Percentiles rank a stretch among this genome's conserved stretches.
Conservation (phyloP, 208 protist genomes). For the Crithidia sp. region DNA sequence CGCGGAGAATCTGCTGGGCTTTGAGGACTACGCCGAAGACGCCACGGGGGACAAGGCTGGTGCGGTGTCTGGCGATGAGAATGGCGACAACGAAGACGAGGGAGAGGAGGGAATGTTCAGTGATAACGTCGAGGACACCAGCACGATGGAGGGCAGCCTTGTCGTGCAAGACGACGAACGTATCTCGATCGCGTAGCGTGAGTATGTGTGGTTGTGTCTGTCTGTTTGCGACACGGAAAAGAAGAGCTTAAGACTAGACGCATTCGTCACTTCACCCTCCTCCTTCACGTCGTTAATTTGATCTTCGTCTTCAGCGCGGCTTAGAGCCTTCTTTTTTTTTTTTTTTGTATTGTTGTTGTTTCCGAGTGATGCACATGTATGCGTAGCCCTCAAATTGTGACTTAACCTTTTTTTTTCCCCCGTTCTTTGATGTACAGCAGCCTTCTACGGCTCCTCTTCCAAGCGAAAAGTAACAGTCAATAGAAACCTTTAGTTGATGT, state of each 20-base stretch:
- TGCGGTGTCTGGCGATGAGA: neutral
- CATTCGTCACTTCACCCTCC: too few relatives aligned
- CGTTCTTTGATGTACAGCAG: neutral
- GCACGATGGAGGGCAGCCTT: neutral
- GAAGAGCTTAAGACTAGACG: too few relatives aligned
- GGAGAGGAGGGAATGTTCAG: neutral
- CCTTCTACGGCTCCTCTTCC: too few relatives aligned
- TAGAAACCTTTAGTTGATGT: too few relatives aligned
- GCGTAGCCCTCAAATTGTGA: neutral
- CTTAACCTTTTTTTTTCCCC: neutral
- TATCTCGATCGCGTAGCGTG: conserved; percentile 7
- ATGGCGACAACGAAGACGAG: conserved; percentile 1
- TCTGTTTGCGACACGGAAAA: too few relatives aligned
- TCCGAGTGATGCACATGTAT: too few relatives aligned
- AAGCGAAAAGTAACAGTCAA: too few relatives aligned
- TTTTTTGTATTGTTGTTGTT: neutral
- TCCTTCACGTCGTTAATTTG: neutral
- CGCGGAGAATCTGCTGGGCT: conserved; percentile 90
- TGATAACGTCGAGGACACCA: conserved; percentile 14
- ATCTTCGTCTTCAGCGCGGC: too few relatives aligned
- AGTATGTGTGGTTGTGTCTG: neutral
- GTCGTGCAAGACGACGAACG: conserved; percentile 35
- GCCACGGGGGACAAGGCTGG: conserved; percentile 4
- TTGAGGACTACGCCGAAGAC: conserved; percentile 86
- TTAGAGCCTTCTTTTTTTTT: neutral